These are phyloP conservation scores for Sambucus nigra DNA, from an alignment of 129 eudicot species.

Conservation along the genomic window DNA sequence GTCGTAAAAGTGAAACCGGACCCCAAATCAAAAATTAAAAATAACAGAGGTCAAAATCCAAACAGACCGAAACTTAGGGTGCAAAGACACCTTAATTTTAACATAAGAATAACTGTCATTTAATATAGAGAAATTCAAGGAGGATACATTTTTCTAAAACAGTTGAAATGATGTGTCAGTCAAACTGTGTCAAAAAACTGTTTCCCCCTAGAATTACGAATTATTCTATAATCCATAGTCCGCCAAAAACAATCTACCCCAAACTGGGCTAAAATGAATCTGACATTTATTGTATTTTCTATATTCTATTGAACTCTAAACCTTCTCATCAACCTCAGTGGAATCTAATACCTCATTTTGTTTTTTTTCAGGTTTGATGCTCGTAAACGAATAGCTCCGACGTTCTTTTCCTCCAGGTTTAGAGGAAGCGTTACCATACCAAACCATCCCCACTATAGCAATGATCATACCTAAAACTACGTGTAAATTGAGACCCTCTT, in stretches of 20 bases:
- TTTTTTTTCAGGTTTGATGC: conserved; percentile 1
- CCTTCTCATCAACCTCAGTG: background rate
- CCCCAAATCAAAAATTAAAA: too few species aligned
- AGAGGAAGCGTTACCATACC: conserved; percentile 46
- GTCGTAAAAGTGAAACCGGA: too few species aligned
- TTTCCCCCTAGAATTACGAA: too few species aligned
- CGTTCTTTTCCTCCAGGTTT: conserved; percentile 50
- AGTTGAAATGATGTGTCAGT: too few species aligned
- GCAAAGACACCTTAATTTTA: too few species aligned
- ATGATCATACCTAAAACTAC: conserved; percentile 47
- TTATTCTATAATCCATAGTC: too few species aligned
- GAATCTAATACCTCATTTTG: background rate
- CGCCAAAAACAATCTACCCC: background rate
- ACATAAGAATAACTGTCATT: too few species aligned
- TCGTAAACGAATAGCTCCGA: conserved; percentile 24
- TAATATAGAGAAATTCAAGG: too few species aligned
- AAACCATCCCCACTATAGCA: conserved; percentile 37
- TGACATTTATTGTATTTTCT: background rate
- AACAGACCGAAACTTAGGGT: too few species aligned
- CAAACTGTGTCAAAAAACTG: too few species aligned
- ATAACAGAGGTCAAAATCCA: too few species aligned
- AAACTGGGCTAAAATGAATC: background rate
- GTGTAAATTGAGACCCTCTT: conserved; percentile 60
- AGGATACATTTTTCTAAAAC: too few species aligned
- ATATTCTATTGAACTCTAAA: background rate